Conservation (phyloP, 2,329 filamentous ascomycete genomes). For the Plectosphaerella plurivora region DNA sequence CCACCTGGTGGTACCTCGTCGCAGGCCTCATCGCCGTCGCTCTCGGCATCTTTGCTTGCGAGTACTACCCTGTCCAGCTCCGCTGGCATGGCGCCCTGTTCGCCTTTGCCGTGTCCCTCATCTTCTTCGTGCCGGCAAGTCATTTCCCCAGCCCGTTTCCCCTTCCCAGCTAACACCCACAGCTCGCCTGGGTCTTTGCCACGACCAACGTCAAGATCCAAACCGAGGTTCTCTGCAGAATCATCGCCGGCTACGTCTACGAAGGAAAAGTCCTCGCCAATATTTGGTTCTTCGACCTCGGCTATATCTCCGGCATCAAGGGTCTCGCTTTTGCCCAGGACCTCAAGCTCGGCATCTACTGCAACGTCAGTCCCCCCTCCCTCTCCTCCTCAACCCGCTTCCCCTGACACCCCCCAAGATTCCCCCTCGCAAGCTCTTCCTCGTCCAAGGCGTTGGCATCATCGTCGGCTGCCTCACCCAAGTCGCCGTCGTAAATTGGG, state of each 20-base stretch:
- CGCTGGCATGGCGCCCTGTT: constrained; percentile 25
- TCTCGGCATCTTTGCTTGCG: constrained; percentile 21
- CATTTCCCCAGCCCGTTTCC: no score
- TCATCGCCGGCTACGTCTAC: constrained; percentile 38
- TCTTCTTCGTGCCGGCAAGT: constrained; percentile 23
- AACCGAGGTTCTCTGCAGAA: constrained; percentile 39
- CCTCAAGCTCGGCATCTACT: constrained; percentile 40
- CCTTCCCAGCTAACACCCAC: no score
- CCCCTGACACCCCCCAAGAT: constrained; percentile 15
- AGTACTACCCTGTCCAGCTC: constrained; percentile 24
- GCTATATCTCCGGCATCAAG: constrained; percentile 36
- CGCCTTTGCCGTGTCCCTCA: constrained; percentile 18
- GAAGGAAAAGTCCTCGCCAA: constrained; percentile 36
- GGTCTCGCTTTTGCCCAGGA: constrained; percentile 36
- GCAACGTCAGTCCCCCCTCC: constrained; percentile 10
- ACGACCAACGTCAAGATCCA: constrained; percentile 38
- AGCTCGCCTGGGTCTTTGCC: constrained; percentile 28
- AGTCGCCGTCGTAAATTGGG: constrained; percentile 30
- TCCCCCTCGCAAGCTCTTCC: constrained; percentile 38
- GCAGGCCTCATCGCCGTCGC: constrained; percentile 15
- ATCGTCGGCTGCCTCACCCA: constrained; percentile 39
- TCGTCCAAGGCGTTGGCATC: constrained; percentile 35
- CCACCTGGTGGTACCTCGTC: constrained; percentile 19
- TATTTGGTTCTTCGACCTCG: constrained; percentile 31
- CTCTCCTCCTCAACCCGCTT: background rate